phyloP scores from a whole-genome alignment of 768 basidiomycete species.

The Psilocybe subaeruginosa region DNA sequence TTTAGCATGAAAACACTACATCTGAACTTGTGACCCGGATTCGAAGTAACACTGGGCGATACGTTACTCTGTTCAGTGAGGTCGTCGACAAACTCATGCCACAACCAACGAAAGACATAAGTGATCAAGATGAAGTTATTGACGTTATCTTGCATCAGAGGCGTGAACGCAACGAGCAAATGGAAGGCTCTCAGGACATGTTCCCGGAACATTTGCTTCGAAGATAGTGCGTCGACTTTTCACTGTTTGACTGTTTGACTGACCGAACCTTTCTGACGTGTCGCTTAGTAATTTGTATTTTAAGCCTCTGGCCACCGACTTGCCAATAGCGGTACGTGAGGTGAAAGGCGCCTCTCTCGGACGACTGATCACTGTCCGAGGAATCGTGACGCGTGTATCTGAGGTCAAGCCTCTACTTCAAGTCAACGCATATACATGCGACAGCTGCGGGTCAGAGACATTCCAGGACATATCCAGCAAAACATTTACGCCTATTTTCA shows the following conservation, averaged over 20 bases:
- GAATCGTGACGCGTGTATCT: constrained; percentile 97
- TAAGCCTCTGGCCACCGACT: constrained; percentile 76
- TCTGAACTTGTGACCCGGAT: constrained; percentile 82
- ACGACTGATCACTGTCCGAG: constrained; percentile 91
- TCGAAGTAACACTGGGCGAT: constrained; percentile 85
- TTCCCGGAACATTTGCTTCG: constrained; percentile 93
- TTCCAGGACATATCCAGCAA: constrained; percentile 97
- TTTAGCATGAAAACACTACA: constrained; percentile 68
- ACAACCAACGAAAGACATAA: constrained; percentile 85
- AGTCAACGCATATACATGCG: constrained; percentile 98
- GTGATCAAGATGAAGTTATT: constrained; percentile 90
- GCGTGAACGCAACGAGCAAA: constrained; percentile 82
- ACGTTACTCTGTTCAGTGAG: constrained; percentile 85
- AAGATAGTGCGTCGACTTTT: constrained; percentile 78
- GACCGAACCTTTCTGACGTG: constrained; percentile 16
- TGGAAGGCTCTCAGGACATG: constrained; percentile 70
- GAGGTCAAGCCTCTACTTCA: constrained; percentile 98
- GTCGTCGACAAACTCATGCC: constrained; percentile 92
- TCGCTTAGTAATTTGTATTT: constrained; percentile 87
- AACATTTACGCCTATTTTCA: constrained; percentile 84
- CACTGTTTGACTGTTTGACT: neutral
- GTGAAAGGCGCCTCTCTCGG: constrained; percentile 89
- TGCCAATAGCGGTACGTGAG: constrained; percentile 87
- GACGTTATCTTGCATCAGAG: constrained; percentile 97
- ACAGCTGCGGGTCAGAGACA: constrained; percentile 96